A percentile compares a stretch with the other conserved stretches of the same genome.
Evolutionary conservation across 352 stramenopile genomes (phyloP).

Genomic region (Phytophthora pluvialis): DNA sequence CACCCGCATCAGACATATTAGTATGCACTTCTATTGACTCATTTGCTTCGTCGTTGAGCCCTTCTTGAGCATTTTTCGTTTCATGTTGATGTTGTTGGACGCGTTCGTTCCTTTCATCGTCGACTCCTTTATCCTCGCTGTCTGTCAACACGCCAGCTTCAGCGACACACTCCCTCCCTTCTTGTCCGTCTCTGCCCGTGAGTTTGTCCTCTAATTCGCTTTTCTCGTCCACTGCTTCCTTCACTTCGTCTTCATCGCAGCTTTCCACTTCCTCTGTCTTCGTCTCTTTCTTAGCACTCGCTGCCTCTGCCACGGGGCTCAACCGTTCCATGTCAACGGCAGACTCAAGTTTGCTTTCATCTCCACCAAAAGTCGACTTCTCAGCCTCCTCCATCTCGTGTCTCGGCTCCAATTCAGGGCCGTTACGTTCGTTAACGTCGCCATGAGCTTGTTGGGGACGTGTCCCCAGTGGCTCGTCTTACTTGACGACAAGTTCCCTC

Average conservation of each 20-base stretch:
- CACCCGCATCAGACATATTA: not conserved
- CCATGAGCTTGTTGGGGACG: too few relatives aligned
- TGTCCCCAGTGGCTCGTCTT: too few relatives aligned
- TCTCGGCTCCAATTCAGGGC: too few relatives aligned
- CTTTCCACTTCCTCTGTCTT: not conserved
- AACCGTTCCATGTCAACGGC: not conserved
- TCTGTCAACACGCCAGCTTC: not conserved
- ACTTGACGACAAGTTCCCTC: too few relatives aligned
- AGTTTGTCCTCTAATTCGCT: too few relatives aligned
- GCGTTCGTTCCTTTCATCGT: not conserved
- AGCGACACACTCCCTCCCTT: not conserved
- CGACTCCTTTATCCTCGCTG: not conserved
- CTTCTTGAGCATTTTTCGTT: not conserved
- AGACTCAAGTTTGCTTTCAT: not conserved
- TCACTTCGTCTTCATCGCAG: not conserved
- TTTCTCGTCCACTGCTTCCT: not conserved
- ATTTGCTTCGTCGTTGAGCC: not conserved
- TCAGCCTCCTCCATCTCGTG: not conserved
- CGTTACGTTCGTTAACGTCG: too few relatives aligned
- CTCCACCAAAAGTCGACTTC: not conserved
- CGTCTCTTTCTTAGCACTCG: not conserved
- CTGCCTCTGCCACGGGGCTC: not conserved
- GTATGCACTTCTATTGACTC: not conserved
- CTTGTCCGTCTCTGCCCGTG: not conserved
- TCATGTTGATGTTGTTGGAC: not conserved